Conservation (phyloP, 305 asterid species). For the Fraxinus floribunda region DNA sequence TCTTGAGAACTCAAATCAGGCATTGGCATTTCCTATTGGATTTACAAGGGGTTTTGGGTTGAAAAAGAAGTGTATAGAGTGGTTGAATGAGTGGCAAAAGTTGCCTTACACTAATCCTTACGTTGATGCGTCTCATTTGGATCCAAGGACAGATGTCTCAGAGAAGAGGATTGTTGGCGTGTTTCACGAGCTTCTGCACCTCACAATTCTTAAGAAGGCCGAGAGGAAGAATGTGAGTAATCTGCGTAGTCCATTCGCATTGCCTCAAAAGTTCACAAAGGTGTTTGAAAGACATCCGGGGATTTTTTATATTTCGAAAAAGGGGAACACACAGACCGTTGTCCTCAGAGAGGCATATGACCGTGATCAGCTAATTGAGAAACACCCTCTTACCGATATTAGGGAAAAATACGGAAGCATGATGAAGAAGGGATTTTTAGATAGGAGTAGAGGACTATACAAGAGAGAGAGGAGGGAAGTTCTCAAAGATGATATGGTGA, state of each 20-base stretch:
- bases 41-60: conserved; percentile 85
- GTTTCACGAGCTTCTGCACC: conserved; percentile 88
- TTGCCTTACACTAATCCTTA: conserved; percentile 85
- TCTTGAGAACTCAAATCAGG: conserved; percentile 26
- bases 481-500: conserved; percentile 27
- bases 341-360: conserved; percentile 85
- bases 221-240: conserved; percentile 80
- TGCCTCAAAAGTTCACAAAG: conserved; percentile 93
- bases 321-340: conserved; percentile 72
- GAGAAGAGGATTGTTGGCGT: conserved; percentile 90
- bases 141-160: conserved; percentile 79
- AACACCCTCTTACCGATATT: conserved; percentile 62
- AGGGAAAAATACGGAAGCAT: conserved; percentile 55
- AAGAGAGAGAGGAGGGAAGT: conserved; percentile 34
- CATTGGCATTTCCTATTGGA: conserved; percentile 63
- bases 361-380: conserved; percentile 55
- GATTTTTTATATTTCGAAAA: conserved; percentile 77
- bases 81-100: conserved; percentile 93
- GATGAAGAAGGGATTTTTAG: conserved; percentile 72
- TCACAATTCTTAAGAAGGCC: conserved; percentile 54
- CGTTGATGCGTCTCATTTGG: conserved; percentile 62
- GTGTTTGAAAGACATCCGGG: conserved; percentile 89
- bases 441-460: conserved; percentile 70
- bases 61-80: conserved; percentile 78
- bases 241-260: conserved; percentile 62